Conservation (phyloP, 371 early-diverging fungal species). For the Umbelopsis sp. region DNA sequence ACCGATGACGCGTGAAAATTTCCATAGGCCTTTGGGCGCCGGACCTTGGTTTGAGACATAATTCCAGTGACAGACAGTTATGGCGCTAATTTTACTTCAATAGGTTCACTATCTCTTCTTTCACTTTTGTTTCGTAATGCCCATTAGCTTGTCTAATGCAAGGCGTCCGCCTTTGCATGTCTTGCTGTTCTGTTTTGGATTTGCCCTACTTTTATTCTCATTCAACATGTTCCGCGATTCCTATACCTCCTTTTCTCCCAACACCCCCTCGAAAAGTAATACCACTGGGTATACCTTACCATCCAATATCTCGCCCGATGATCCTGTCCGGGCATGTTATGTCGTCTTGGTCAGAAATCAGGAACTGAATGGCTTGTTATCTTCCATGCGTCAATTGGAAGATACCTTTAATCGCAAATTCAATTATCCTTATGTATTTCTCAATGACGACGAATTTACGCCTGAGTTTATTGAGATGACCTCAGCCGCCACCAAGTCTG, state of each 20-base stretch:
- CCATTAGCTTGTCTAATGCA: slow-evolving; percentile 1
- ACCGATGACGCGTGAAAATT: too few relatives aligned
- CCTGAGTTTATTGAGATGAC: slow-evolving; percentile 67
- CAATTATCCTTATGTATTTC: slow-evolving; percentile 91
- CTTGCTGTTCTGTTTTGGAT: not conserved
- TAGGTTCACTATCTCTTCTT: not conserved
- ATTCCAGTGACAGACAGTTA: not conserved
- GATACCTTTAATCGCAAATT: slow-evolving; percentile 81
- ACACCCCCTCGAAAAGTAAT: not conserved
- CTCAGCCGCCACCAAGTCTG: slow-evolving; percentile 58
- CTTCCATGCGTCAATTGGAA: slow-evolving; percentile 81
- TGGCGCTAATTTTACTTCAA: too few relatives aligned
- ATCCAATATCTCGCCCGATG: slow-evolving; percentile 5
- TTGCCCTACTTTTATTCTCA: not conserved
- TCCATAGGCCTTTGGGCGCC: too few relatives aligned
- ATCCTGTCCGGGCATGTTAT: slow-evolving; percentile 49
- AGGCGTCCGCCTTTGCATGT: slow-evolving; percentile 7
- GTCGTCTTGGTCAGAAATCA: slow-evolving; percentile 77
- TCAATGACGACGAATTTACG: slow-evolving; percentile 85
- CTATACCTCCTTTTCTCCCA: not conserved
- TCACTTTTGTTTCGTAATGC: not conserved
- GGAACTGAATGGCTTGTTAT: slow-evolving; percentile 73
- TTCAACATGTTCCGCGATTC: not conserved
- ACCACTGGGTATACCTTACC: not conserved
- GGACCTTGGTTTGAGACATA: not conserved